Percentiles rank a stretch among this genome's conserved stretches.
Conservation (phyloP, 1,284 basidiomycete genomes). For the Marasmius oreades region DNA sequence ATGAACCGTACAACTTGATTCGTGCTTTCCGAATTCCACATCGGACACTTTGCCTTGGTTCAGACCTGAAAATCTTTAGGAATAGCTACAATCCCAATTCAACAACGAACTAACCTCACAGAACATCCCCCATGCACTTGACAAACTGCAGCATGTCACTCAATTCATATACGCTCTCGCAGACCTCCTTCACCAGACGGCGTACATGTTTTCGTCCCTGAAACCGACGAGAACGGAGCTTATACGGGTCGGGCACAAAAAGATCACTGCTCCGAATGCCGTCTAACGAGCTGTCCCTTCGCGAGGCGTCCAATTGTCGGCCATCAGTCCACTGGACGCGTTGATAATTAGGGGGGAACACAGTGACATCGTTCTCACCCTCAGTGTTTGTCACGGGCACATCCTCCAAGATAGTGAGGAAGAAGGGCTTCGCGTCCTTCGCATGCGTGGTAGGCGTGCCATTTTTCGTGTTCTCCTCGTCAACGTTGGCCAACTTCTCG, state of each 20-base stretch:
- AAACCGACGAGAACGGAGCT: neutral
- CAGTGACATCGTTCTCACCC: neutral
- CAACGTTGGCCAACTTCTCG: neutral
- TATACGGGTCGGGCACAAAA: neutral
- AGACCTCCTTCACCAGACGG: neutral
- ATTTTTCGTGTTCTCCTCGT: neutral
- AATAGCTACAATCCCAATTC: neutral
- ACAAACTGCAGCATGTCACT: neutral
- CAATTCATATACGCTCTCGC: neutral
- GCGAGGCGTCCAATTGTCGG: neutral
- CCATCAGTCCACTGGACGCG: neutral
- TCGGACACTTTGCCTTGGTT: no score
- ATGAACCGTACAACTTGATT: no score
- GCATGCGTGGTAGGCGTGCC: neutral
- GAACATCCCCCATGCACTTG: neutral
- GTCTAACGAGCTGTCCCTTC: neutral
- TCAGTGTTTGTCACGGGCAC: neutral
- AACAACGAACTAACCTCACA: neutral
- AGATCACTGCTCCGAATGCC: neutral
- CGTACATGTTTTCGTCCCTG: no score
- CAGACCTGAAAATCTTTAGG: neutral
- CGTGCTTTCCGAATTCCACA: no score
- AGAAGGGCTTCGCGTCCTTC: neutral
- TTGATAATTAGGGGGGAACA: neutral
- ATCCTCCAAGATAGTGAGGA: neutral